Conservation (phyloP, 257 asterid species). For the Solanum tacnaense region DNA sequence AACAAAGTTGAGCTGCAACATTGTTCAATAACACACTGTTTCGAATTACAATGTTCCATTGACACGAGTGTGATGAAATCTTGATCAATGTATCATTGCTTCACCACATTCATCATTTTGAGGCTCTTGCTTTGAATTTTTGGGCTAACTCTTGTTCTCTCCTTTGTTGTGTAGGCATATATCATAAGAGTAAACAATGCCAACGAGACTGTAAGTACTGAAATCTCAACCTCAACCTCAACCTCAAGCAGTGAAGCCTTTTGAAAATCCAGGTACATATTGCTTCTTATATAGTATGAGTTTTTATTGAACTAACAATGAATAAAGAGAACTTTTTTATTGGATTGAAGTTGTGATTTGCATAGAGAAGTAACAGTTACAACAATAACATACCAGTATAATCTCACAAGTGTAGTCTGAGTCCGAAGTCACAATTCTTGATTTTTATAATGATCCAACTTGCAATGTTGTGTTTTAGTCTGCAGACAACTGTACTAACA, state of each 20-base stretch:
- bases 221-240: neutral
- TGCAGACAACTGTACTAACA: neutral
- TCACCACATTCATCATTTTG: neutral
- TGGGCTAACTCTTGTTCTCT: neutral
- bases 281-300: neutral
- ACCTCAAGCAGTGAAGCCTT: neutral
- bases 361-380: neutral
- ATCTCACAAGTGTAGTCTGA: neutral
- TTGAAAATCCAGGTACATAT: neutral
- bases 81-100: neutral
- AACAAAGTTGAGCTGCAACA: neutral
- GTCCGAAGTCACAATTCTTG: neutral
- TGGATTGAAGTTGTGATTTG: neutral
- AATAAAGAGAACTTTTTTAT: neutral
- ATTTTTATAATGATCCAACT: neutral
- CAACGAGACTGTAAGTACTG: neutral
- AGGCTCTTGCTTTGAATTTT: neutral
- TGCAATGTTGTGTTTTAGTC: neutral
- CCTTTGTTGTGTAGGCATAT: constrained; percentile 23
- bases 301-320: neutral
- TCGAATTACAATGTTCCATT: neutral
- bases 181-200: constrained; percentile 25
- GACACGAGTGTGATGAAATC: neutral
- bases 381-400: neutral
- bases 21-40: neutral